Evolutionary conservation across 1,139 yeast genomes (phyloP), one percentile per base, ranked within the genome.

Genomic region (Meyerozyma athensensis): DNA sequence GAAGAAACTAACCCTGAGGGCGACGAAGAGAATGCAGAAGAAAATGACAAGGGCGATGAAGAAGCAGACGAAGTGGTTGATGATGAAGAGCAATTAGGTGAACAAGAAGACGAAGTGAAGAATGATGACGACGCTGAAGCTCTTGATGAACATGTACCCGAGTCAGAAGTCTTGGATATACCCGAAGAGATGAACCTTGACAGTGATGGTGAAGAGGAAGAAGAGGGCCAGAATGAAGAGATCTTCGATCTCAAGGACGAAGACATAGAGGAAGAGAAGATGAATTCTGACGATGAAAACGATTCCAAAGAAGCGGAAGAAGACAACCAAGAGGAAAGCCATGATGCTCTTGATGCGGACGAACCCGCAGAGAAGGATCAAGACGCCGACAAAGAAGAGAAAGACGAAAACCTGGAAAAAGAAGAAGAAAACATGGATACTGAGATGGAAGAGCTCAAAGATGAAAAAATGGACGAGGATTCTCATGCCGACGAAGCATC

Each of bases 141-240:
- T 43, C 58, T 84, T 40, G 94, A 85, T 37, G 77, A 79, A 10
- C 65, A 77, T 46, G 87, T 83, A 35, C 92, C 87, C 7, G 95
- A 87, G 55, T 74, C 81, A 12, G 96, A 87, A 43, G 79, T 86
- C 4, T 65, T 87, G 48, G 94, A 86, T 26, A 66, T 87, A 28
- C 95, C 96, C 0, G 97, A 90, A 31, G 95, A 89, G 46, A 77
- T 90, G 69, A 78, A 86, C 45, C 68, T 86, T 32, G 95, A 86
- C 54, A 79, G 79, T 12, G 85, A 72, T 30, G 80, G 74, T 19
- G 86, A 79, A n/a, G 77, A 69, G 2, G 75, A 68, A 10, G 76
- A 68, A 1, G 68, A 62, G 1, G 69, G 61, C 2, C 68, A 65
- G 5, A 71, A 61, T 1, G 63, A 59, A 6, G 57, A 50, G 16